phyloP scores from a whole-genome alignment of 352 stramenopile species.

The Phytophthora foliorum region DNA sequence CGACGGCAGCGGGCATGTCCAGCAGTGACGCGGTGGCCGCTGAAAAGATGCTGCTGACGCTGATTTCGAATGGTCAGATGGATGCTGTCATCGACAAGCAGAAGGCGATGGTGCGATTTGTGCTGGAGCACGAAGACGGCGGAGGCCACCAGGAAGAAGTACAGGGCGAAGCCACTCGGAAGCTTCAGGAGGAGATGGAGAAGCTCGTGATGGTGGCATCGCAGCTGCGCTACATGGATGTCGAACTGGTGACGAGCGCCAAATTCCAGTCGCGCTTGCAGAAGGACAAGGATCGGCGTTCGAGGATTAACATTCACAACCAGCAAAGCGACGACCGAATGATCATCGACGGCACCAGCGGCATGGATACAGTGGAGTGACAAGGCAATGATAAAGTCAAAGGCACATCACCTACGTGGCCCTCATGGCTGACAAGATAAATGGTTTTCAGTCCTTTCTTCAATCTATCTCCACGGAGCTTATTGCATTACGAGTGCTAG shows the following conservation, averaged over 20 bases:
- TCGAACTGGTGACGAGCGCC: conserved; percentile 82
- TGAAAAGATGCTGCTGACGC: conserved; percentile 72
- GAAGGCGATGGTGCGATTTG: conserved; percentile 82
- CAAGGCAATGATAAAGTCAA: conserved; percentile 12
- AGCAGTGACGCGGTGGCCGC: conserved; percentile 41
- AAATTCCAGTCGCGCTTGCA: conserved; percentile 82
- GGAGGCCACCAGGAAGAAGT: conserved; percentile 35
- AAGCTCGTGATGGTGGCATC: conserved; percentile 73
- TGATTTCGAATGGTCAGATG: conserved; percentile 68
- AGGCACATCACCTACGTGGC: background rate
- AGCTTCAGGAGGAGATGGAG: conserved; percentile 79
- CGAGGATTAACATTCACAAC: conserved; percentile 54
- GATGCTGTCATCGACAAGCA: conserved; percentile 80
- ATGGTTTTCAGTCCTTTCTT: conserved; percentile 18
- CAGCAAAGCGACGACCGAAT: conserved; percentile 57
- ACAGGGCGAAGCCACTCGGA: conserved; percentile 56
- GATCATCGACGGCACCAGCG: conserved; percentile 44
- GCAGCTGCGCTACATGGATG: conserved; percentile 81
- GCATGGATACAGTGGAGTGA: conserved; percentile 72
- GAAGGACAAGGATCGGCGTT: conserved; percentile 83
- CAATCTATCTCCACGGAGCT: conserved; percentile 20
- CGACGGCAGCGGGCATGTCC: conserved; percentile 54
- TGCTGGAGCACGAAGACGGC: conserved; percentile 66
- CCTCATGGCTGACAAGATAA: conserved; percentile 17
- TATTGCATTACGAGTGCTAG: conserved; percentile 86